These are phyloP conservation scores for Murraya paniculata DNA, from an alignment of 345 rosid genomes.

Conservation along the genomic window DNA sequence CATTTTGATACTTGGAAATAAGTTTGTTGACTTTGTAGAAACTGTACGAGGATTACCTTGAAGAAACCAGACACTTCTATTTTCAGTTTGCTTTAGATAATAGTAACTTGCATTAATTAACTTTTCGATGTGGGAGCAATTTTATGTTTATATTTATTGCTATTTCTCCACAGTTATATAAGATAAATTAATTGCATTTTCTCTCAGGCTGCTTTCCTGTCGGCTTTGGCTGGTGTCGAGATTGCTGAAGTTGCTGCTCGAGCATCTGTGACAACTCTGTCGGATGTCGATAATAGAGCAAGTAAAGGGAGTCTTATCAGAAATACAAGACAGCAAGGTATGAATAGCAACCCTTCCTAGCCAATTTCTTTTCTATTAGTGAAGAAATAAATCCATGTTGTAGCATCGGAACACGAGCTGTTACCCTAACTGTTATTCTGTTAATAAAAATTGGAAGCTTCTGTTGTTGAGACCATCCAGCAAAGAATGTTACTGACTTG, in stretches of 20 bases:
- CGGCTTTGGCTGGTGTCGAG: constrained; percentile 81
- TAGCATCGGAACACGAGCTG: not conserved
- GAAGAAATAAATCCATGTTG: not conserved
- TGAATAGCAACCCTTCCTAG: not conserved
- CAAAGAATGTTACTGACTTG: not conserved
- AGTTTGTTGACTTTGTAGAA: not conserved
- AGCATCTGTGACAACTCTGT: constrained; percentile 61
- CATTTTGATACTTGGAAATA: not conserved
- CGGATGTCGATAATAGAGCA: constrained; percentile 41
- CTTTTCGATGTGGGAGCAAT: not conserved
- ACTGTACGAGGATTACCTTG: not conserved
- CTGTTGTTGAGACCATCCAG: constrained; percentile 8
- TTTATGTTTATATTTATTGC: not conserved
- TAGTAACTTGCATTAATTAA: not conserved
- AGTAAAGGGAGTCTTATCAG: constrained; percentile 27
- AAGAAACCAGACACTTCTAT: not conserved
- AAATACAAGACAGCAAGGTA: constrained; percentile 42
- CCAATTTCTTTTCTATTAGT: not conserved
- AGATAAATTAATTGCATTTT: not conserved
- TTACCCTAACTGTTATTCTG: not conserved
- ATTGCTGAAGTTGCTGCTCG: constrained; percentile 82
- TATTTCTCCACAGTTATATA: not conserved
- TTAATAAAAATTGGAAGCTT: not conserved
- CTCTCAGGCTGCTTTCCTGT: constrained; percentile 82
- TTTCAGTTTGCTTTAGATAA: not conserved